A percentile compares a stretch with the other conserved stretches of the same genome.
Evolutionary conservation across 768 basidiomycete genomes (phyloP).

Genomic region (Gloeostereum incarnatum): DNA sequence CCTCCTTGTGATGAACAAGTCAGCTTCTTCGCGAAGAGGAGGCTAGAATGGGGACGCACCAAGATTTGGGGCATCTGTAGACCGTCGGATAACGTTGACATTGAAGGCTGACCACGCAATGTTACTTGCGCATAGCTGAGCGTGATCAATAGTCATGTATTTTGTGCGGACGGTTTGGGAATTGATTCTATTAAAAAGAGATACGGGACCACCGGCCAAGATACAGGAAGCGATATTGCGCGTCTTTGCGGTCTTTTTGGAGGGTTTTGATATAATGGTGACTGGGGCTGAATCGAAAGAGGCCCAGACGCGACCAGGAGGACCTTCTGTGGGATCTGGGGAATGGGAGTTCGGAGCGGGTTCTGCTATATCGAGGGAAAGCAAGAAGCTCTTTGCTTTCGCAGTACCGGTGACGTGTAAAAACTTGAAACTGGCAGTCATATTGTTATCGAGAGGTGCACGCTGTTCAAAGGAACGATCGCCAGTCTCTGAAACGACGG

Average conservation of each 20-base stretch:
- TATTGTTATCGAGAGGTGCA: constrained; percentile 71
- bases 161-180: constrained; percentile 95
- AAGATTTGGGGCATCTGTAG: constrained; percentile 51
- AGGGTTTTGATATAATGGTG: constrained; percentile 93
- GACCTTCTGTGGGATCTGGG: constrained; percentile 33
- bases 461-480: constrained; percentile 82
- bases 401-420: constrained; percentile 83
- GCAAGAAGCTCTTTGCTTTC: constrained; percentile 84
- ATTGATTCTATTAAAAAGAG: constrained; percentile 93
- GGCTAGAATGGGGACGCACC: constrained; percentile 63
- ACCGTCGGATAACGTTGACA: constrained; percentile 78
- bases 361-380: constrained; percentile 79
- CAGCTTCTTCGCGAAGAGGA: no score
- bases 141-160: constrained; percentile 90
- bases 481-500: constrained; percentile 76
- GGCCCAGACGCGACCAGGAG: constrained; percentile 73
- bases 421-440: constrained; percentile 88
- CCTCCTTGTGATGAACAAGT: constrained; percentile 49
- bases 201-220: constrained; percentile 80
- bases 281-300: constrained; percentile 89
- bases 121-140: constrained; percentile 81
- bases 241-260: constrained; percentile 95
- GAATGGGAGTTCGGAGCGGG: constrained; percentile 45
- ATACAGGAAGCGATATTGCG: constrained; percentile 89
- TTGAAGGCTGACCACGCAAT: constrained; percentile 91